Percentiles rank a stretch among this genome's conserved stretches.
Conservation (phyloP, 2,329 filamentous ascomycete genomes). For the Alternaria ventricosa region DNA sequence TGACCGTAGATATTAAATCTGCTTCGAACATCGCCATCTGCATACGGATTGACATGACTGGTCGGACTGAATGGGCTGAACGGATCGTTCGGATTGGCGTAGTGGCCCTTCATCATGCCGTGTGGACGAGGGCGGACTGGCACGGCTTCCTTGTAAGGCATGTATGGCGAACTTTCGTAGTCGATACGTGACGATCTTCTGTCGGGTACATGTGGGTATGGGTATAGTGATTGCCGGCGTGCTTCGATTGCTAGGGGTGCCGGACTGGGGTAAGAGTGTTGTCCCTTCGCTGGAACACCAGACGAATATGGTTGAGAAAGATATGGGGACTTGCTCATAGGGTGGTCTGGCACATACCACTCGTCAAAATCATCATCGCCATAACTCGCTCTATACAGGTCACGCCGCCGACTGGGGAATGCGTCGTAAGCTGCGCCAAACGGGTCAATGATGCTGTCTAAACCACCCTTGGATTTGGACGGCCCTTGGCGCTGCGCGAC, state of each 20-base stretch:
- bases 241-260: background rate
- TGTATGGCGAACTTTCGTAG: background rate
- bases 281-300: rapidly evolving
- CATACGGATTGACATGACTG: too few relatives aligned
- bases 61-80: background rate
- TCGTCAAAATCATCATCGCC: background rate
- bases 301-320: rapidly evolving
- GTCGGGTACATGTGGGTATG: background rate
- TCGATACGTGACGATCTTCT: background rate
- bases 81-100: background rate
- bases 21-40: too few relatives aligned
- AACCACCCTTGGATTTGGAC: background rate
- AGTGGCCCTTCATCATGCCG: background rate
- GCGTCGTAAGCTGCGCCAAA: background rate
- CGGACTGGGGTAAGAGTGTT: background rate
- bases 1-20: too few relatives aligned
- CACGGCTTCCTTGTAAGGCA: too few relatives aligned
- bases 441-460: background rate
- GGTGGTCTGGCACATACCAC: background rate
- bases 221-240: background rate
- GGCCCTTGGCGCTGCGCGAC: slow-evolving; percentile 23
- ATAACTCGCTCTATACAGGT: background rate
- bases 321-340: background rate
- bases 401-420: background rate
- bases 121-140: too few relatives aligned